Evolutionary conservation across 495 filamentous ascomycete species (phyloP).

Genomic region (Thermochaetoides thermophila): DNA sequence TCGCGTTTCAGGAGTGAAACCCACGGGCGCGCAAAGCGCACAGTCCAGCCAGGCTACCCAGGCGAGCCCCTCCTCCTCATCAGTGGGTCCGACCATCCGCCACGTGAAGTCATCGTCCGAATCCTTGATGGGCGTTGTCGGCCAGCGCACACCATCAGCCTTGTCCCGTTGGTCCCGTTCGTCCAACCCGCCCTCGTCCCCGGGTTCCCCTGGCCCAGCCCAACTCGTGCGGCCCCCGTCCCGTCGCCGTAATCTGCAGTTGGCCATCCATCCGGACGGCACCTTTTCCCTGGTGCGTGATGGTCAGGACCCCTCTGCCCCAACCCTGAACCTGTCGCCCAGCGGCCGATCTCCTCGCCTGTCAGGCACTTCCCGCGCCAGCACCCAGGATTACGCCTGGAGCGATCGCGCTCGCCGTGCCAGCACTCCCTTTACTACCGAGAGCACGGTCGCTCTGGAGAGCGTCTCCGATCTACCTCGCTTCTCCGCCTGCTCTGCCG

Average conservation of each 20-base stretch:
- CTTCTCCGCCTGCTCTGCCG: conserved; percentile 16
- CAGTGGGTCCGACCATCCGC: conserved; percentile 13
- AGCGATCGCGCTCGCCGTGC: conserved; percentile 30
- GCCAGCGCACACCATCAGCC: conserved; percentile 11
- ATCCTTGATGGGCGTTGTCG: conserved; percentile 14
- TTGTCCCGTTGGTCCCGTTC: conserved; percentile 5
- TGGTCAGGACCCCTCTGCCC: conserved; percentile 9
- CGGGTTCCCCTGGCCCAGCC: conserved; percentile 7
- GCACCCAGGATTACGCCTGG: conserved; percentile 31
- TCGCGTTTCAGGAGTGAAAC: conserved; percentile 34
- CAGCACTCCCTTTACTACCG: conserved; percentile 25
- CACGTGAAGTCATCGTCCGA: conserved; percentile 23
- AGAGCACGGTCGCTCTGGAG: conserved; percentile 27
- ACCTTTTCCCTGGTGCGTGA: conserved; percentile 30
- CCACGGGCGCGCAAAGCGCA: too few relatives aligned
- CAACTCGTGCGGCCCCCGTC: conserved; percentile 18
- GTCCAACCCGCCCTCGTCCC: conserved; percentile 7
- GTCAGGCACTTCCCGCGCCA: too few relatives aligned
- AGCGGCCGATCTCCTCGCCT: conserved; percentile 24
- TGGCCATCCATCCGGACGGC: conserved; percentile 32
- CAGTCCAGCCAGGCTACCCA: too few relatives aligned
- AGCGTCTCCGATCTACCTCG: conserved; percentile 20
- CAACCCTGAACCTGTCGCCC: conserved; percentile 11
- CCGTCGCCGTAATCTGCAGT: conserved; percentile 22
- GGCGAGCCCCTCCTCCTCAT: conserved; percentile 20